A percentile compares a stretch with the other conserved stretches of the same genome.
Conservation (phyloP, 2,329 filamentous ascomycete genomes). For the Exophiala mesophila region DNA sequence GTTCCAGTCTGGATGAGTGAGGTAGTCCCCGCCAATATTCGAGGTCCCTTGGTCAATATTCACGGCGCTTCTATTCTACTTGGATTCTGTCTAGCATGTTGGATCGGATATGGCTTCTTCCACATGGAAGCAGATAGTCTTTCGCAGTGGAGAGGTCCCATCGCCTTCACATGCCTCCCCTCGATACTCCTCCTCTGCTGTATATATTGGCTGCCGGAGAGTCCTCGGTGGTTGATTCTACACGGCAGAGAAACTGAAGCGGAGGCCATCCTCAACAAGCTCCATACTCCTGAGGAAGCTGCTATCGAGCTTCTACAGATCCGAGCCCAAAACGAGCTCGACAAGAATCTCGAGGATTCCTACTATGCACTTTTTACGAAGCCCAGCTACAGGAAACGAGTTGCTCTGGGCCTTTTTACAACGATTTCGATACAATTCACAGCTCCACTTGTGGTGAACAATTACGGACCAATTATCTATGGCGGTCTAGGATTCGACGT, state of each 20-base stretch:
- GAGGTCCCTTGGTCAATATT: constrained; percentile 13
- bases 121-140: constrained; percentile 1
- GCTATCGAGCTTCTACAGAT: constrained; percentile 12
- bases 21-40: constrained; percentile 13
- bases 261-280: neutral
- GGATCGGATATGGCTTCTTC: constrained; percentile 5
- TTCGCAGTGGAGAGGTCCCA: constrained; percentile 4
- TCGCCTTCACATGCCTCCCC: constrained; percentile 2
- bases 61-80: constrained; percentile 5
- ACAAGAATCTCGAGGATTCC: constrained; percentile 3
- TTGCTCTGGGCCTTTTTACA: constrained; percentile 4
- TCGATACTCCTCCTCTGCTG: constrained; percentile 3
- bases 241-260: constrained; percentile 8
- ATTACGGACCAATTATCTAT: constrained; percentile 16
- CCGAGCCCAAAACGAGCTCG: constrained; percentile 3
- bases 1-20: constrained; percentile 12
- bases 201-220: constrained; percentile 11
- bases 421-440: constrained; percentile 10
- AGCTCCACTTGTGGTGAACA: constrained; percentile 10
- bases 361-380: constrained; percentile 10
- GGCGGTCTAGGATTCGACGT: constrained; percentile 9
- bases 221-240: constrained; percentile 10
- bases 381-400: constrained; percentile 10
- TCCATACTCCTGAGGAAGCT: constrained; percentile 9
- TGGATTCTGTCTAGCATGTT: constrained; percentile 10